Conservation (phyloP, 352 stramenopile genomes). For the Elongisporangium anandrum region DNA sequence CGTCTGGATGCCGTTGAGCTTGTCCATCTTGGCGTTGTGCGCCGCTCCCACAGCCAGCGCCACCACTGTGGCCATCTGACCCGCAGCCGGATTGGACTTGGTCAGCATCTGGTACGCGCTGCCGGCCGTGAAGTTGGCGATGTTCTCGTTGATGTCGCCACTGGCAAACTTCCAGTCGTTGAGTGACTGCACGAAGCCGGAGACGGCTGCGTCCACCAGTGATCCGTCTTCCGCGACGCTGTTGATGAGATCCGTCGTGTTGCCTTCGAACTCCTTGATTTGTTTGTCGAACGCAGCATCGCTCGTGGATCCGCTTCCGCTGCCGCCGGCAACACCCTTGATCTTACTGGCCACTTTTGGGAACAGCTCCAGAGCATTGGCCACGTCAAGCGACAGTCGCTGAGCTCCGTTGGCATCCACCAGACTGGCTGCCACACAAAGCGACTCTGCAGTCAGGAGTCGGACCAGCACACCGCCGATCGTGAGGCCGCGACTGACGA, state of each 20-base stretch:
- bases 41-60: neutral
- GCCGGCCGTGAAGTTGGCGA: neutral
- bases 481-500: neutral
- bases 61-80: neutral
- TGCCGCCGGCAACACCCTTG: neutral
- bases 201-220: neutral
- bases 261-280: neutral
- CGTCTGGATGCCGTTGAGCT: conserved; percentile 3
- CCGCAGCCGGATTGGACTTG: neutral
- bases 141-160: neutral
- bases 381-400: neutral
- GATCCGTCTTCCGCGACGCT: neutral
- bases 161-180: neutral
- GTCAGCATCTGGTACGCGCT: neutral
- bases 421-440: neutral
- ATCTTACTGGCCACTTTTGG: neutral
- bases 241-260: neutral
- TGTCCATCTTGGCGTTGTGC: conserved; percentile 4
- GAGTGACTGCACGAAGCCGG: neutral
- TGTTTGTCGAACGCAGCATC: neutral
- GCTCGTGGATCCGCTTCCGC: neutral
- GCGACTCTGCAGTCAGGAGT: neutral
- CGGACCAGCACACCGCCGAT: neutral
- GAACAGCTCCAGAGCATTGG: neutral
- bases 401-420: neutral